Conservation (phyloP, 2,329 filamentous ascomycete species). For the Alternaria angustiovoidea region DNA sequence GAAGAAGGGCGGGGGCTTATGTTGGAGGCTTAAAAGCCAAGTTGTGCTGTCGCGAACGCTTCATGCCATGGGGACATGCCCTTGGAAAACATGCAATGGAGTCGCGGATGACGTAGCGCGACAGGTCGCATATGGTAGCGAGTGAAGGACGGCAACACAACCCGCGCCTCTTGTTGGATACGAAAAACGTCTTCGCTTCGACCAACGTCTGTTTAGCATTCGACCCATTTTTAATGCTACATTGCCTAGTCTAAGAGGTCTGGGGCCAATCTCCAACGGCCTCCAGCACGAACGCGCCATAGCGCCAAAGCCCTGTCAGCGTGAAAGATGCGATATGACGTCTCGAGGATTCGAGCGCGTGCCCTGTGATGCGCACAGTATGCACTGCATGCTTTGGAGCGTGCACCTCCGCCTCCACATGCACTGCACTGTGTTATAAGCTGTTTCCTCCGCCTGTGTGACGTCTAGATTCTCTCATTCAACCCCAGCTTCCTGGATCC, state of each 20-base stretch:
- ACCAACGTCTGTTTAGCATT: constrained; percentile 15
- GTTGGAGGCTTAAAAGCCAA: constrained; percentile 11
- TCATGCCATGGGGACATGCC: not conserved
- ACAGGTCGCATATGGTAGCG: not conserved
- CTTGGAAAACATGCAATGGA: not conserved
- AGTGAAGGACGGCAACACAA: not conserved
- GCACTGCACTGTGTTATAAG: constrained; percentile 11
- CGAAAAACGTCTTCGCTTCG: constrained; percentile 9
- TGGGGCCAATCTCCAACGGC: constrained; percentile 9
- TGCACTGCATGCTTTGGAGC: constrained; percentile 2
- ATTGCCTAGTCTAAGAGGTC: constrained; percentile 19
- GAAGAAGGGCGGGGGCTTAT: not conserved
- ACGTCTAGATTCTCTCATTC: constrained; percentile 1
- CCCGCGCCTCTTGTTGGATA: not conserved
- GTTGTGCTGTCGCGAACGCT: not conserved
- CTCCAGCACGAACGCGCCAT: constrained; percentile 13
- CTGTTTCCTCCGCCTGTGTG: constrained; percentile 4
- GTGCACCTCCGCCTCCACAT: constrained; percentile 2
- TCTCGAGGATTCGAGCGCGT: constrained; percentile 11
- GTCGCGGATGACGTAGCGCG: not conserved
- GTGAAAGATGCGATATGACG: constrained; percentile 24
- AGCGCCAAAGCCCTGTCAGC: constrained; percentile 17
- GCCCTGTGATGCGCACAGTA: constrained; percentile 18
- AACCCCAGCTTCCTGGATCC: constrained; percentile 5
- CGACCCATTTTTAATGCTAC: constrained; percentile 23